phyloP scores from a whole-genome alignment of 2,329 filamentous ascomycete species.

The Ophiocordyceps camponoti-floridani region DNA sequence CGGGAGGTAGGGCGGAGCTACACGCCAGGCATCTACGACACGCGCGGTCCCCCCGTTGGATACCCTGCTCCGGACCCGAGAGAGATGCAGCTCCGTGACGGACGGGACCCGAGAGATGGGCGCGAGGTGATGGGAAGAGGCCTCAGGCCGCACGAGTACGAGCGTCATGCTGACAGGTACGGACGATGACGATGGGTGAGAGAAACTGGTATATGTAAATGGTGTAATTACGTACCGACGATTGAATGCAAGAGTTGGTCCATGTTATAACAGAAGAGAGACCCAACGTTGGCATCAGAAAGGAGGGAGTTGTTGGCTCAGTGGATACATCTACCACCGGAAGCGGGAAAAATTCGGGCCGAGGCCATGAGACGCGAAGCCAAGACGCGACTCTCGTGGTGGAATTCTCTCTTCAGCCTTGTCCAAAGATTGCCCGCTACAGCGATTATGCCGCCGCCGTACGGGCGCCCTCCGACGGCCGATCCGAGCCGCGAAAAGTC shows the following conservation, averaged over 20 bases:
- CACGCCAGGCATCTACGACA: slow-evolving; percentile 25
- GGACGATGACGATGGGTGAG: slow-evolving; percentile 15
- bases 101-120: slow-evolving; percentile 16
- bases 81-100: slow-evolving; percentile 13
- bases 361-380: not conserved
- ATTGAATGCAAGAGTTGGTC: not conserved
- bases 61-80: slow-evolving; percentile 15
- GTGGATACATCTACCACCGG: no score
- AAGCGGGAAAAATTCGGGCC: no score
- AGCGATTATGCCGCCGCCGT: slow-evolving; percentile 6
- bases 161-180: slow-evolving; percentile 25
- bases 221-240: not conserved
- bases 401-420: not conserved
- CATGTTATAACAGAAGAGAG: no score
- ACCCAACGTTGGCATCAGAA: no score
- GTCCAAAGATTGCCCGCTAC: no score
- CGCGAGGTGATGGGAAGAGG: slow-evolving; percentile 24
- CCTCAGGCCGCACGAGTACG: slow-evolving; percentile 26
- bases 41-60: slow-evolving; percentile 16
- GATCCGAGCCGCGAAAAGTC: slow-evolving; percentile 24
- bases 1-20: slow-evolving; percentile 25
- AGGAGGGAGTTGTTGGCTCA: no score
- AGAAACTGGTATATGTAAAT: not conserved
- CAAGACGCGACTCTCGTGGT: no score
- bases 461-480: slow-evolving; percentile 10